A percentile compares a stretch with the other conserved stretches of the same genome.
Evolutionary conservation across 768 basidiomycete genomes (phyloP).

Genomic region (Trametes cubensis): DNA sequence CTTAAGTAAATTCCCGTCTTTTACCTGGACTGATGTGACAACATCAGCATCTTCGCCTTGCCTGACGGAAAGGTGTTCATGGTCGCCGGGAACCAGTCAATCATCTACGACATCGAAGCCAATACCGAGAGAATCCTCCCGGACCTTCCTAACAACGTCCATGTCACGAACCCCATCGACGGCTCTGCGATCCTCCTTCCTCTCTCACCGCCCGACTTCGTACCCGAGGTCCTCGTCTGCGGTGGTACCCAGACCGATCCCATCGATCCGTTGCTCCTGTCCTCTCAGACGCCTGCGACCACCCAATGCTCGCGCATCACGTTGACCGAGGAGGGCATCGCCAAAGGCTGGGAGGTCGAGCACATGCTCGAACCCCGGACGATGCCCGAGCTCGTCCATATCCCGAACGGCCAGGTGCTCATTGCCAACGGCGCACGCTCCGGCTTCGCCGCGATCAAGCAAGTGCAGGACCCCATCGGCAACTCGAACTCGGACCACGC

Average conservation of each 20-base stretch:
- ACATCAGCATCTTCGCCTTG: constrained; percentile 67
- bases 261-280: constrained; percentile 58
- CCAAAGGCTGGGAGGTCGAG: constrained; percentile 73
- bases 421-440: constrained; percentile 76
- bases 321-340: constrained; percentile 65
- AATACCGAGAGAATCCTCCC: constrained; percentile 68
- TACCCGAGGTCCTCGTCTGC: constrained; percentile 73
- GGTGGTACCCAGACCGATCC: constrained; percentile 75
- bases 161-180: constrained; percentile 83
- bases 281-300: constrained; percentile 73
- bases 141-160: constrained; percentile 74
- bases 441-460: constrained; percentile 81
- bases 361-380: constrained; percentile 71
- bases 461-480: constrained; percentile 69
- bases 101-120: constrained; percentile 75
- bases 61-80: constrained; percentile 74
- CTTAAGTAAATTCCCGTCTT: constrained; percentile 60
- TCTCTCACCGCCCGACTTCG: constrained; percentile 61
- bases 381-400: constrained; percentile 81
- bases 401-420: constrained; percentile 74
- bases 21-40: constrained; percentile 74
- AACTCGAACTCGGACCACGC: constrained; percentile 79
- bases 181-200: constrained; percentile 75
- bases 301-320: constrained; percentile 72
- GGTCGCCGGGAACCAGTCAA: constrained; percentile 76